Evolutionary conservation across 1,284 basidiomycete species (phyloP), one percentile per base, ranked within the genome.

Genomic region (Pisolithus thermaeus): DNA sequence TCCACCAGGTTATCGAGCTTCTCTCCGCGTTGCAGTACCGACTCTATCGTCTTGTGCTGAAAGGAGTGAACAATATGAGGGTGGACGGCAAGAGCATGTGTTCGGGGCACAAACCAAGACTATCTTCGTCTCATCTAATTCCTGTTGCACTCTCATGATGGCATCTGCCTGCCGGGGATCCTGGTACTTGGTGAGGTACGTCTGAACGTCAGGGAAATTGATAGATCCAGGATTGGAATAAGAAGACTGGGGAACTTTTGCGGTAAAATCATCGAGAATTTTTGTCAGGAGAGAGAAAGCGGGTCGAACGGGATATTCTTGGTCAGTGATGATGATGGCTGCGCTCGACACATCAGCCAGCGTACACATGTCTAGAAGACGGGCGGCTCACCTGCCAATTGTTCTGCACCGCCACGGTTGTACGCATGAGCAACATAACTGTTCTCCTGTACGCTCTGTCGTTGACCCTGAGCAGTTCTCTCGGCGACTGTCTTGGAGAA

Each of bases 101-200:
- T 36, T 30, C 20, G 28, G 25, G 16, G 28, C 32, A 41, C 54
- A 23, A 59, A 94, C 92, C 69, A 97, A 73, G 36, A 99, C 85
- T 60, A 99, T 96, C 86, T 99, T 99, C 7, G 97, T 99, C 76
- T 99, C 97, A 67, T 99, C 97, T 46, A 99, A 72, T 68, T 99
- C 97, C 67, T 94, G 89, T 70, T 99, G 97, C 16, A 99, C 97
- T 62, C 89, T 85, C 95, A 99, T 96, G 65, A 99, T 98, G 18
- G 92, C 89, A 73, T 99, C 97, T 4, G 97, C 97, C 73, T 99
- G 95, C 57, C 87, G 82, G 7, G 97, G 97, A 70, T 99, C 97
- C 74, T 99, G 97, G 72, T 97, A 99, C 72, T 96, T 94, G 67
- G 82, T 76, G 46, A 99, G 72, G 69, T 95, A 98, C 16, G 79